A percentile compares a stretch with the other conserved stretches of the same genome.
phyloP scores from a whole-genome alignment of 2,329 filamentous ascomycete genomes.

The Claviceps maximensis region DNA sequence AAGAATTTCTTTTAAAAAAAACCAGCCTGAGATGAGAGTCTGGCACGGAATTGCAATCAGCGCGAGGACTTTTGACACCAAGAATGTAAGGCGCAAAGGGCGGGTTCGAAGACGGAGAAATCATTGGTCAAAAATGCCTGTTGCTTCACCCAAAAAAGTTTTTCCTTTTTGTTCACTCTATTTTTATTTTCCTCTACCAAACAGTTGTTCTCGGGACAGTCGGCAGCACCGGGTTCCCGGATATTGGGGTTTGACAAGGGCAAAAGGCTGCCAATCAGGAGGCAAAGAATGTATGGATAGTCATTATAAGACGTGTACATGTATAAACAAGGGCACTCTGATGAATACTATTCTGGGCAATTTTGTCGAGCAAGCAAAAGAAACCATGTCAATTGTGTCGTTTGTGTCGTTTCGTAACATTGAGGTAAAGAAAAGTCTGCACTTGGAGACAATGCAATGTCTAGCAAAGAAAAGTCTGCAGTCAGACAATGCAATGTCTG shows the following conservation, averaged over 20 bases:
- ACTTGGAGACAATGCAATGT: no score
- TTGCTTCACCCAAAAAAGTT: background rate
- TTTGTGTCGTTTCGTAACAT: background rate
- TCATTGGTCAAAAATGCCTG: background rate
- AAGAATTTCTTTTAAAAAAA: no score
- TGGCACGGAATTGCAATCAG: constrained; percentile 7
- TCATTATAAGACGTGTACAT: background rate
- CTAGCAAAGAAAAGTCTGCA: no score
- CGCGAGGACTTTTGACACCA: background rate
- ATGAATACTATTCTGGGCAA: background rate
- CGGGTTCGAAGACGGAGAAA: background rate
- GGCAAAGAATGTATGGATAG: background rate
- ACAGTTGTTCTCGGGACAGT: background rate
- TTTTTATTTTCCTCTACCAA: background rate
- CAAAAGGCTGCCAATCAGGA: background rate
- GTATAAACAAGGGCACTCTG: background rate
- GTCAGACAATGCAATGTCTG: no score
- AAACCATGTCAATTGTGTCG: no score
- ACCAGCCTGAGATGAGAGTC: background rate
- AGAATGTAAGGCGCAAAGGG: constrained; percentile 1
- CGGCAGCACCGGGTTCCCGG: background rate
- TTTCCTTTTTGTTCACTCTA: background rate
- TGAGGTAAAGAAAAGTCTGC: no score
- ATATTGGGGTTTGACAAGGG: background rate
- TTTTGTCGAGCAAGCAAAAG: background rate